Evolutionary conservation across 345 rosid species (phyloP).

Genomic region (Cardamine chenopodiifolia): DNA sequence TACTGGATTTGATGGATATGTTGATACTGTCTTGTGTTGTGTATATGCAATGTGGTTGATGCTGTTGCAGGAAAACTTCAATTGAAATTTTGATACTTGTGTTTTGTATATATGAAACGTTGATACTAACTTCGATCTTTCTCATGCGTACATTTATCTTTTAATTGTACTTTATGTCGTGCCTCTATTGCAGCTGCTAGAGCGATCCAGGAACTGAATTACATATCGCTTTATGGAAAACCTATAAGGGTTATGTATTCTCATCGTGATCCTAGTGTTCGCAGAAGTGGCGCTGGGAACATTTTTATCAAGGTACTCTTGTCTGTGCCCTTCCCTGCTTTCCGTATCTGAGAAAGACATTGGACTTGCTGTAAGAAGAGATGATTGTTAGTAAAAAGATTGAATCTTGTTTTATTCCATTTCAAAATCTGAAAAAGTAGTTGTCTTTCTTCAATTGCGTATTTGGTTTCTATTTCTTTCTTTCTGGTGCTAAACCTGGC

Average conservation of each 20-base stretch:
- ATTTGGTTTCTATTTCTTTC: not conserved
- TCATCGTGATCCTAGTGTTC: slow-evolving; percentile 74
- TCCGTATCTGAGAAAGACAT: no score
- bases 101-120: no score
- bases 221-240: slow-evolving; percentile 70
- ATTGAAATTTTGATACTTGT: no score
- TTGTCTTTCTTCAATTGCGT: not conserved
- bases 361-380: no score
- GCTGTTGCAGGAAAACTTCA: not conserved
- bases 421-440: not conserved
- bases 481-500: slow-evolving; percentile 8
- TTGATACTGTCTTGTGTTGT: not conserved
- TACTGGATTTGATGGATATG: not conserved
- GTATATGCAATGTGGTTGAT: slow-evolving; percentile 8
- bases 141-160: not conserved
- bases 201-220: slow-evolving; percentile 83
- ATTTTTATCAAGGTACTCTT: slow-evolving; percentile 82
- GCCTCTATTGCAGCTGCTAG: slow-evolving; percentile 62
- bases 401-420: not conserved
- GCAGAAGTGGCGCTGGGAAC: slow-evolving; percentile 89
- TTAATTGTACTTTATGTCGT: not conserved
- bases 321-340: not conserved
- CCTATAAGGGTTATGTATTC: slow-evolving; percentile 85
- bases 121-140: not conserved
- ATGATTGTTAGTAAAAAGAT: not conserved